Conservation (phyloP, 768 basidiomycete genomes). For the Coprinopsis cinerea region DNA sequence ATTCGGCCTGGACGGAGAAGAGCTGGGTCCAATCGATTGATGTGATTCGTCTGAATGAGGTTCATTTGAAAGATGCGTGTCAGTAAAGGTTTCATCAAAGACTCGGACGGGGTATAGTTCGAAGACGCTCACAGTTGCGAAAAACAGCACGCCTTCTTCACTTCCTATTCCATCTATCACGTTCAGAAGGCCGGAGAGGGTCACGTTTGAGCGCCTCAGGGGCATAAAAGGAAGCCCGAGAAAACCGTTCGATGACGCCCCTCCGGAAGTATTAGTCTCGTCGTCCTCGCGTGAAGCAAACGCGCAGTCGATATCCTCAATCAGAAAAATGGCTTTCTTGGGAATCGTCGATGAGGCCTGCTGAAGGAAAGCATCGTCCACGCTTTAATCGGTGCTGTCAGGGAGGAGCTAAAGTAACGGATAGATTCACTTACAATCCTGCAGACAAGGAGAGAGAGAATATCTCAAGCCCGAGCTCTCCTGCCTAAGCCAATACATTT, state of each 20-base stretch:
- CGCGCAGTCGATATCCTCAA: constrained; percentile 60
- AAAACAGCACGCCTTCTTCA: constrained; percentile 57
- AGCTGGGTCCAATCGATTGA: constrained; percentile 48
- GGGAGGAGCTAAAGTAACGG: neutral
- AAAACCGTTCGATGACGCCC: constrained; percentile 7
- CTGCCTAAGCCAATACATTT: constrained; percentile 24
- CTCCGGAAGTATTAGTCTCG: constrained; percentile 18
- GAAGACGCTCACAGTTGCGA: constrained; percentile 42
- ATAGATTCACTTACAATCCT: constrained; percentile 30
- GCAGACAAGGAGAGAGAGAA: constrained; percentile 55
- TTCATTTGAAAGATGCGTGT: neutral
- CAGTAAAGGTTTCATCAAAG: neutral
- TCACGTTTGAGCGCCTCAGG: constrained; percentile 30
- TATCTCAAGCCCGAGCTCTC: constrained; percentile 80
- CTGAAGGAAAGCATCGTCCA: constrained; percentile 46
- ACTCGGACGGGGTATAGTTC: neutral
- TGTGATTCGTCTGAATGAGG: constrained; percentile 40
- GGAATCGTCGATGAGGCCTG: constrained; percentile 41
- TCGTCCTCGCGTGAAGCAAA: constrained; percentile 44
- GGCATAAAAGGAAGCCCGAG: constrained; percentile 7
- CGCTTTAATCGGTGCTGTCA: constrained; percentile 18
- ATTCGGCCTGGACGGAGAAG: constrained; percentile 52
- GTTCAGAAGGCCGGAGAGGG: constrained; percentile 51
- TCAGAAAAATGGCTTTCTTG: constrained; percentile 47
- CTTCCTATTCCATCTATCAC: constrained; percentile 56